These are phyloP conservation scores for Gracilaria gracilis DNA, from an alignment of 23 red algal genomes.

Conservation along the genomic window DNA sequence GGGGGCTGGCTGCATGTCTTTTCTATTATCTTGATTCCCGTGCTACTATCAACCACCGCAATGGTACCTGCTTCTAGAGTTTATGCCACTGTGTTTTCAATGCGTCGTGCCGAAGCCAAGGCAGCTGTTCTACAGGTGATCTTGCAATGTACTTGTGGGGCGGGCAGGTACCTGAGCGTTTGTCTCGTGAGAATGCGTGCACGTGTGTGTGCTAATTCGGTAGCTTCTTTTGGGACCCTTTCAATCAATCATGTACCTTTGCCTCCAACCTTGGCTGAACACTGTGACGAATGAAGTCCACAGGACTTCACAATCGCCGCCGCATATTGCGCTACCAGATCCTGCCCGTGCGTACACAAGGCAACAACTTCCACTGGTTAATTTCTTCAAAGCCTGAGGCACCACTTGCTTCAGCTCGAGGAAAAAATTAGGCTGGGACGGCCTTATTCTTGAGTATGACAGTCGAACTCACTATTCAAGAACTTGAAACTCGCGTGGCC, in stretches of 20 bases:
- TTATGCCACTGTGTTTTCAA: constrained; percentile 32
- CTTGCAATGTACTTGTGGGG: constrained; percentile 35
- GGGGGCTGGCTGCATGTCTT: no score
- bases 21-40: no score
- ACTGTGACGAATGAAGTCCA: not conserved
- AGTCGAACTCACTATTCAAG: constrained; percentile 42
- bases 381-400: constrained; percentile 42
- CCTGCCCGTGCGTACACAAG: constrained; percentile 41
- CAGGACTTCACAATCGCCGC: constrained; percentile 48
- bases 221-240: constrained; percentile 39
- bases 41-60: no score
- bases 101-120: not conserved
- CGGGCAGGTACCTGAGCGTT: constrained; percentile 46
- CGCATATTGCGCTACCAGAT: constrained; percentile 25
- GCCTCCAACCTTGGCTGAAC: constrained; percentile 20
- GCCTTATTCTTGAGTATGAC: constrained; percentile 60
- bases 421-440: constrained; percentile 66
- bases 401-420: not conserved
- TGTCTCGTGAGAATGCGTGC: constrained; percentile 27
- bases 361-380: constrained; percentile 39
- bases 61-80: constrained; percentile 38
- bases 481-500: constrained; percentile 35
- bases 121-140: not conserved
- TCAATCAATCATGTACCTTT: constrained; percentile 53
- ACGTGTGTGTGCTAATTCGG: constrained; percentile 21